phyloP scores from a whole-genome alignment of 257 asterid species.

The Penstemon barbatus region DNA sequence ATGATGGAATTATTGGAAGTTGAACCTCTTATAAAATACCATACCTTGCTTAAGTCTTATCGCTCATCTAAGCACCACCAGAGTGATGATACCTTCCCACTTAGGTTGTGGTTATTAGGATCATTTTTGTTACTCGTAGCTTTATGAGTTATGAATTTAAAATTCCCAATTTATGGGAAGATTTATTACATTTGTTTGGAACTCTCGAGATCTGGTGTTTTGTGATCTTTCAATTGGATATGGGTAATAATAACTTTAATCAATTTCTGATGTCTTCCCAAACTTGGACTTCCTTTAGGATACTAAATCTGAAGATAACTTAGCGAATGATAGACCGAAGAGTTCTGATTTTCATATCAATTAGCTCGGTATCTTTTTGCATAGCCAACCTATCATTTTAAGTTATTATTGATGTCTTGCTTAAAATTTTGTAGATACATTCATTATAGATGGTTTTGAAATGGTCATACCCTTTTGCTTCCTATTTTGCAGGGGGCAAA shows the following conservation, averaged over 20 bases:
- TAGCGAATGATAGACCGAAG: slow-evolving; percentile 12
- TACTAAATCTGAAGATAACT: slow-evolving; percentile 4
- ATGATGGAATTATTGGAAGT: background rate
- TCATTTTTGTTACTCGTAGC: background rate
- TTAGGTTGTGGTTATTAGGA: background rate
- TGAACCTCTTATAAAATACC: background rate
- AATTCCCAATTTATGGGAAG: background rate
- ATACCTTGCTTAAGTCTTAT: background rate
- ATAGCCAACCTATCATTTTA: background rate
- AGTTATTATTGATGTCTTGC: background rate
- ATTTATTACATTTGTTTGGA: background rate
- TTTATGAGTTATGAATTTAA: background rate
- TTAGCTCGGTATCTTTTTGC: background rate
- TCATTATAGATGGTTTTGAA: background rate
- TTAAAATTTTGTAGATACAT: background rate
- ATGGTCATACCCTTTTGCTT: slow-evolving; percentile 19
- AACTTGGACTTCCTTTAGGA: slow-evolving; percentile 3
- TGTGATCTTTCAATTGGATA: background rate
- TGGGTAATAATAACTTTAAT: background rate
- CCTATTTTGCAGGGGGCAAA: slow-evolving; percentile 71
- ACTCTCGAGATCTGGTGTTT: background rate
- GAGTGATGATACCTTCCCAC: background rate
- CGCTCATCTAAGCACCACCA: background rate
- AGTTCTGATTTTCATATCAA: slow-evolving; percentile 11
- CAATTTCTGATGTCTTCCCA: background rate